Percentiles rank a stretch among this genome's conserved stretches.
phyloP scores from a whole-genome alignment of 768 basidiomycete genomes.

The Rhizopogon vesiculosus region DNA sequence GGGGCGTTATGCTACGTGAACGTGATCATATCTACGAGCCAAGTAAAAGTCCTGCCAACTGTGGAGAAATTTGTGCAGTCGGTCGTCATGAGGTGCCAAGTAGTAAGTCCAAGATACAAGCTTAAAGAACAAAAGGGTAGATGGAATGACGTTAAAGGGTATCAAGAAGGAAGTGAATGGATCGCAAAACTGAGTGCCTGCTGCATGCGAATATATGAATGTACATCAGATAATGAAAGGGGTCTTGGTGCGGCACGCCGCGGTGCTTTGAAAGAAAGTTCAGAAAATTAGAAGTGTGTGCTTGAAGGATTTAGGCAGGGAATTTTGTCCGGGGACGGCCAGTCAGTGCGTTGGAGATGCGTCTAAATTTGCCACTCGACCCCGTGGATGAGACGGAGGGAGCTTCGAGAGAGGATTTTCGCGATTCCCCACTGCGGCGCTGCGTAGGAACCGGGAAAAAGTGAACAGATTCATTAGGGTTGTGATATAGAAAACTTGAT shows the following conservation, averaged over 20 bases:
- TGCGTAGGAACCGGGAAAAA: conserved; percentile 30
- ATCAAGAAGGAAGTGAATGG: neutral
- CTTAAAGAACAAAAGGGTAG: neutral
- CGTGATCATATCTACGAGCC: neutral
- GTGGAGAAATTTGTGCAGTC: neutral
- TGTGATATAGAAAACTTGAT: conserved; percentile 22
- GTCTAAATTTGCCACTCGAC: conserved; percentile 16
- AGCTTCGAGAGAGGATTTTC: conserved; percentile 22
- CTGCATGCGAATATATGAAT: neutral
- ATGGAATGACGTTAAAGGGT: neutral
- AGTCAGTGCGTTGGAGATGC: conserved; percentile 12
- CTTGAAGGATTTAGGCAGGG: conserved; percentile 5
- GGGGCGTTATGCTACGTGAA: neutral
- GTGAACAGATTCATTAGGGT: conserved; percentile 26
- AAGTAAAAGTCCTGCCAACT: neutral
- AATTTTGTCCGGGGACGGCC: conserved; percentile 19
- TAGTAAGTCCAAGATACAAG: neutral
- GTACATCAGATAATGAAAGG: neutral
- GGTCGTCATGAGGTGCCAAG: neutral
- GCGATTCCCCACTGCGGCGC: conserved; percentile 23
- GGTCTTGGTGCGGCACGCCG: neutral
- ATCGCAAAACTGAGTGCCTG: neutral
- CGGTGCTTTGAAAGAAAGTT: conserved; percentile 3
- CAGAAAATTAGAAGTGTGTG: neutral
- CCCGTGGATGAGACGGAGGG: conserved; percentile 24